These are phyloP conservation scores for Saturnispora serradocipensis DNA, from an alignment of 805 yeast genomes.

Conservation along the genomic window DNA sequence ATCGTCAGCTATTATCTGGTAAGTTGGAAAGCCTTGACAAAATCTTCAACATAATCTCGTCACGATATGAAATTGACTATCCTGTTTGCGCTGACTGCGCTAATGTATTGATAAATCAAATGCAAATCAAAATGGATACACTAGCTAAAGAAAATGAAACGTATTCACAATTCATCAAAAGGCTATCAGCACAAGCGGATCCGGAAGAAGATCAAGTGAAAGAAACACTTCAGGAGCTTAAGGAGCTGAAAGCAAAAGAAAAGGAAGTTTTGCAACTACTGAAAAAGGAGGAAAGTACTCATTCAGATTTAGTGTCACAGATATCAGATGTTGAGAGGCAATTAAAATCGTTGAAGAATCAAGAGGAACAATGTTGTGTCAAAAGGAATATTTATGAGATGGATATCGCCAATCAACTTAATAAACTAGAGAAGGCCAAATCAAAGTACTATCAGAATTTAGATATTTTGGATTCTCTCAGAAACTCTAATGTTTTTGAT, in stretches of 20 bases:
- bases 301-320: slow-evolving; percentile 39
- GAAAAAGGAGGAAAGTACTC: slow-evolving; percentile 34
- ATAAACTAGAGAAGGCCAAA: slow-evolving; percentile 53
- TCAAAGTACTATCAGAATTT: slow-evolving; percentile 54
- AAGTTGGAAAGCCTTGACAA: slow-evolving; percentile 42
- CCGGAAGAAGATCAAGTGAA: slow-evolving; percentile 34
- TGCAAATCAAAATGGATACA: slow-evolving; percentile 63
- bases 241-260: slow-evolving; percentile 34
- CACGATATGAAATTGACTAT: slow-evolving; percentile 69
- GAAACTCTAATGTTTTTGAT: slow-evolving; percentile 73
- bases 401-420: slow-evolving; percentile 39
- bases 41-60: slow-evolving; percentile 65
- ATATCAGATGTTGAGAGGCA: slow-evolving; percentile 36
- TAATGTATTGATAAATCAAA: slow-evolving; percentile 48
- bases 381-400: slow-evolving; percentile 49
- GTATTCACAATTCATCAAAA: slow-evolving; percentile 63
- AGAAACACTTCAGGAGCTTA: slow-evolving; percentile 38
- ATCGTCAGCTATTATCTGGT: background rate
- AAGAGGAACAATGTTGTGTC: slow-evolving; percentile 38
- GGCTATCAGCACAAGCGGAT: slow-evolving; percentile 49
- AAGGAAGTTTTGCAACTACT: slow-evolving; percentile 30
- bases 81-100: slow-evolving; percentile 91
- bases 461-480: slow-evolving; percentile 57
- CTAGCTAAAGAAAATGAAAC: slow-evolving; percentile 69
- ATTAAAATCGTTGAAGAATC: slow-evolving; percentile 27